Conservation (phyloP, 2,329 filamentous ascomycete genomes). For the Fusarium anguioides region DNA sequence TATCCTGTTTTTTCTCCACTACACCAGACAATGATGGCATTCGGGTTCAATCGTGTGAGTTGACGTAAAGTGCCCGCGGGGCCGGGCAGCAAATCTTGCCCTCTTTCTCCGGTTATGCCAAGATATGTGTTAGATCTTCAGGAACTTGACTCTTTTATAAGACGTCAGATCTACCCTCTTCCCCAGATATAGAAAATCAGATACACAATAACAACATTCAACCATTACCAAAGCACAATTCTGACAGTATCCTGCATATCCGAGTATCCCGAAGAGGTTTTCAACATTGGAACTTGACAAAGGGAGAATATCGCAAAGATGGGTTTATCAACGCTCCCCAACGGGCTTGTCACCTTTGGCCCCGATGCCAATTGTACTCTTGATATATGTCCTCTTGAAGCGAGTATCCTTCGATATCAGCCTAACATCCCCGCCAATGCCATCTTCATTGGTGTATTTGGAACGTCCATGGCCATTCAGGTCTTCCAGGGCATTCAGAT, state of each 20-base stretch:
- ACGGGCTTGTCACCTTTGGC: conserved; percentile 41
- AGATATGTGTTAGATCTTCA: conserved; percentile 2
- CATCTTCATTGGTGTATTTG: conserved; percentile 38
- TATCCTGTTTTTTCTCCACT: not conserved
- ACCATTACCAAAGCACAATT: not conserved
- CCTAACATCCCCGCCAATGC: conserved; percentile 37
- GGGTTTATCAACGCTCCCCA: conserved; percentile 26
- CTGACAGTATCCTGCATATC: not conserved
- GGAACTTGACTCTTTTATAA: conserved; percentile 7
- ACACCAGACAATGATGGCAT: conserved; percentile 4
- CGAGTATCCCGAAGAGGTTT: not conserved
- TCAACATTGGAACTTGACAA: not conserved
- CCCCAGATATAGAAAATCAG: not conserved
- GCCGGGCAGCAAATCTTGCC: not conserved
- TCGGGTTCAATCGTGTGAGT: not conserved
- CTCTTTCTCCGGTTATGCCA: not conserved
- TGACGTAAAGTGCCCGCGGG: conserved; percentile 15
- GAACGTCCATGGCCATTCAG: conserved; percentile 30
- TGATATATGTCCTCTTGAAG: conserved; percentile 40
- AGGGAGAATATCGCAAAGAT: not conserved
- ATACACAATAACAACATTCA: not conserved
- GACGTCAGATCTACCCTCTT: not conserved
- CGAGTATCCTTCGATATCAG: conserved; percentile 40
- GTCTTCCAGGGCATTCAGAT: conserved; percentile 35
- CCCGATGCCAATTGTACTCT: conserved; percentile 42